A percentile compares a stretch with the other conserved stretches of the same genome.
Conservation (phyloP, 768 basidiomycete species). For the Myochromella boudieri region DNA sequence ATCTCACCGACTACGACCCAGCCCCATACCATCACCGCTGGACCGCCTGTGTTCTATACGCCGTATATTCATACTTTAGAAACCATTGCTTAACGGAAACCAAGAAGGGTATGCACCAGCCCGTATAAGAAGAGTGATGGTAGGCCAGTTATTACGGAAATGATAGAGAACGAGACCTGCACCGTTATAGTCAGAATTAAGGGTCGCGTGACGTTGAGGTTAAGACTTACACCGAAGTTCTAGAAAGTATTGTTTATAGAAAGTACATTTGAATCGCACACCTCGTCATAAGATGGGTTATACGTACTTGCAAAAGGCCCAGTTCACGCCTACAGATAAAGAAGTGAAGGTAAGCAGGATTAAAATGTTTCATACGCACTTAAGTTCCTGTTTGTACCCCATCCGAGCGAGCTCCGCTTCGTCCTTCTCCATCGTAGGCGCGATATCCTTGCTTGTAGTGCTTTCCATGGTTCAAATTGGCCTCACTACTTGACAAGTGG, state of each 20-base stretch:
- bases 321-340: constrained; percentile 51
- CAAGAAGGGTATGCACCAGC: constrained; percentile 41
- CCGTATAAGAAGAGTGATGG: constrained; percentile 71
- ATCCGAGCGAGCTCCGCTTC: constrained; percentile 23
- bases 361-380: constrained; percentile 9
- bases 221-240: constrained; percentile 62
- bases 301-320: constrained; percentile 56
- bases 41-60: constrained; percentile 67
- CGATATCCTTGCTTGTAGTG: background rate
- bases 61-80: background rate
- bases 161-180: constrained; percentile 70
- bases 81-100: background rate
- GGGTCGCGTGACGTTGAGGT: background rate
- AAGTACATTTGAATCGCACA: constrained; percentile 8
- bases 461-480: background rate
- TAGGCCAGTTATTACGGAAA: constrained; percentile 72
- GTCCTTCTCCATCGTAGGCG: constrained; percentile 18
- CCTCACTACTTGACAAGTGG: no score
- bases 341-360: background rate
- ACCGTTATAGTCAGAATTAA: background rate
- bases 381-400: constrained; percentile 25
- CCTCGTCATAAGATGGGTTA: background rate
- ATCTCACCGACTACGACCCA: constrained; percentile 62
- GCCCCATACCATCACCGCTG: constrained; percentile 77
- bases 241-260: constrained; percentile 19